Base-by-base conservation (phyloP, 2,329 filamentous ascomycete species). In the Phialemoniopsis sp. region DNA sequence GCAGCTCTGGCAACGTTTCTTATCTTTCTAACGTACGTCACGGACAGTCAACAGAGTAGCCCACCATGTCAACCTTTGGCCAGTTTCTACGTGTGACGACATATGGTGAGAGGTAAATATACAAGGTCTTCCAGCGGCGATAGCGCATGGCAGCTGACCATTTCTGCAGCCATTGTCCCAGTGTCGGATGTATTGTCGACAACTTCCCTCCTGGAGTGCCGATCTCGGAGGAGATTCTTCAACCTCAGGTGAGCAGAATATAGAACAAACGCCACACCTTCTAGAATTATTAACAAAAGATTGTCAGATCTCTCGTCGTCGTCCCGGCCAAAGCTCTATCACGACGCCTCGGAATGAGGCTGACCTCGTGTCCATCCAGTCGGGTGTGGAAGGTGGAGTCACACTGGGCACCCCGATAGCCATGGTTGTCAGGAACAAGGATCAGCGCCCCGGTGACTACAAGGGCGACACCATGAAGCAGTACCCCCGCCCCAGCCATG, bases 311-410 rank as follows among this genome's bases (percentile, higher is more conserved):
- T 26, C 21, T 26, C 84, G 91, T 48, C 80, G 91, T 45, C 79
- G 91, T 44, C 91, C 91, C 5, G 91, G 91, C 33, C 91, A 98
- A 66, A 88, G 82, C 51, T 81, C 82, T 46, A 85, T 97, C 55
- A 95, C 89, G 3, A 97, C 93, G 2, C 91, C 91, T 14, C 81
- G 93, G 51, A 81, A 96, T 62, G 91, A 97, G 67, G 91, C 91
- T 64, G 93, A 97, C 63, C 73, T 75, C 36, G 90, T 97, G 17
- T 80, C 89, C 55, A 96, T 97, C 54, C 88, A 95, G 66, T 95
- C 89, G 3, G 91, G 91, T 36, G 91, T 85, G 35, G 93, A 97
- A 64, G 87, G 87, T 54, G 91, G 93, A 34, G 70, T 91, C 51
- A 95, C 90, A 5, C 72, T 96, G 37, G 91, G 93, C 38, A 95